Evolutionary conservation across 202 grass and related monocot genomes (phyloP), one percentile per base, ranked within the genome.

Genomic region (Zizania palustris): DNA sequence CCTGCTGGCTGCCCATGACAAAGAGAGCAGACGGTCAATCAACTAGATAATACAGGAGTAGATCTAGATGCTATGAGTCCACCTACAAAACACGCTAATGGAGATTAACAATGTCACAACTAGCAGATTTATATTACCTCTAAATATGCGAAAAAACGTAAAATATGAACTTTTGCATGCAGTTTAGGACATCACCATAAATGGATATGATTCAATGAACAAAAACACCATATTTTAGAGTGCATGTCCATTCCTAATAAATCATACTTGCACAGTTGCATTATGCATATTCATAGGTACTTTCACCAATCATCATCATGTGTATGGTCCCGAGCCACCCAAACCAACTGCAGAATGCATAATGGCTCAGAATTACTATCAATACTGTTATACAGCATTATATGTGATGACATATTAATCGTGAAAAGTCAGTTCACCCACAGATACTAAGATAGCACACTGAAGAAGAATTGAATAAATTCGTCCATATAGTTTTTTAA

Each of bases 121-220:
- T 41, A 46, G 33, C n/a, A 65, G 67, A 61, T 8, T 18, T 18
- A 56, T 53, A 84, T 38, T 9, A 28, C 45, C 55, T 18, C 19
- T 46, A 65, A 58, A 79, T 11, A 18, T 28, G 63, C 4, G 8
- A 55, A 9, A 20, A 55, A 55, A 55, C 9, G 11, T 60, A 62
- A 69, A 64, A 8, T 40, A 16, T 45, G 54, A 9, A 71, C 3
- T 59, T 41, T 9, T 5, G 36, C 49, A 66, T 7, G 43, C 58
- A 63, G 58, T 66, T 66, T 35, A 60, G 67, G 35, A 9, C 6
- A 51, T 38, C n/a, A 40, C 12, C 13, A 36, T 33, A 34, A 65
- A 48, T 35, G 65, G 65, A 54, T 66, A 80, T 74, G 45, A 61
- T 73, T 43, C 15, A 50, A 13, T 42, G 50, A 60, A 60, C 49